Conservation (phyloP, 805 yeast species). For the Yarrowia divulgata region DNA sequence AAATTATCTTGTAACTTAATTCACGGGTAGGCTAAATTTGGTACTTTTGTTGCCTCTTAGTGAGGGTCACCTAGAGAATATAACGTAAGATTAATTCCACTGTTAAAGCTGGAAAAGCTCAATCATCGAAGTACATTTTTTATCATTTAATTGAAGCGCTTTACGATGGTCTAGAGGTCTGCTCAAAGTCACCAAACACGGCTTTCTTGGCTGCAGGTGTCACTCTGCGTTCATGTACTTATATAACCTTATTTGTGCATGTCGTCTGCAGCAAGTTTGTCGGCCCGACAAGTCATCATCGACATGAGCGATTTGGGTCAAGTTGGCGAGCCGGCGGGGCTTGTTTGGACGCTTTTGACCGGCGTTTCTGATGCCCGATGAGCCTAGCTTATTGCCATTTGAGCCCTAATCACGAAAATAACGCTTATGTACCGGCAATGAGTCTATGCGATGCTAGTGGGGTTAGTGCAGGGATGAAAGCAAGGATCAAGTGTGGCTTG, state of each 20-base stretch:
- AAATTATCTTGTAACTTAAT: too few relatives aligned
- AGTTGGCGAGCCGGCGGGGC: neutral
- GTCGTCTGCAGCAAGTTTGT: neutral
- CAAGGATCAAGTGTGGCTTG: neutral
- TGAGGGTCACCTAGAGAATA: too few relatives aligned
- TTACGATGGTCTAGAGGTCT: too few relatives aligned
- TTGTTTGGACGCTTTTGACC: neutral
- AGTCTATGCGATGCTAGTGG: constrained; percentile 6
- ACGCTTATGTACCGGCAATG: constrained; percentile 14
- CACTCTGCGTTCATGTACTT: neutral
- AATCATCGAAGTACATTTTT: too few relatives aligned
- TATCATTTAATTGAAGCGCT: too few relatives aligned
- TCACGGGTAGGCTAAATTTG: too few relatives aligned
- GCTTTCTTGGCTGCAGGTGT: neutral
- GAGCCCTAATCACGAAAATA: neutral
- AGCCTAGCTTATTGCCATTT: too few relatives aligned
- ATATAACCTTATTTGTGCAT: neutral
- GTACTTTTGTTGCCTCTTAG: too few relatives aligned
- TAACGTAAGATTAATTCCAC: too few relatives aligned
- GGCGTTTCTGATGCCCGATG: neutral
- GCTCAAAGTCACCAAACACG: neutral
- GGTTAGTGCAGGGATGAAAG: neutral
- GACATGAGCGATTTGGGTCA: neutral
- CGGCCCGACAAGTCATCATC: neutral
- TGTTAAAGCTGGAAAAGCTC: too few relatives aligned